These are phyloP conservation scores for Oehlia diaphana DNA, from an alignment of 192 early-diverging fungal species.

Conservation along the genomic window DNA sequence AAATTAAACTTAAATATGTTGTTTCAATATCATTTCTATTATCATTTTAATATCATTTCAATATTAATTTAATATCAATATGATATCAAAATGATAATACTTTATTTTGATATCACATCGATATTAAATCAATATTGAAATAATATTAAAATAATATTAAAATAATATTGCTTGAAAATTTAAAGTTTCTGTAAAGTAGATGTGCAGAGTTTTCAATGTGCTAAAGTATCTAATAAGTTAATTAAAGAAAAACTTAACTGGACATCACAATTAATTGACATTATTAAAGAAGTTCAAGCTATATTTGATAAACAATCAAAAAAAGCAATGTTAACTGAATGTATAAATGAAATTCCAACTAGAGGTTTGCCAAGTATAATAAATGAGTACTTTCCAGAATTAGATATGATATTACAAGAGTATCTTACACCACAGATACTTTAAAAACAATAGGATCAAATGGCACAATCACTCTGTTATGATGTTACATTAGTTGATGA, in stretches of 20 bases:
- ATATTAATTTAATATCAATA: no score
- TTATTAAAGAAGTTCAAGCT: background rate
- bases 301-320: background rate
- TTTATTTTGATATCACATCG: no score
- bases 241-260: background rate
- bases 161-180: no score
- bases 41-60: no score
- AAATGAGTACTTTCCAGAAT: background rate
- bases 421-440: background rate
- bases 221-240: background rate
- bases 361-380: background rate
- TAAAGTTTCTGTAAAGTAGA: no score
- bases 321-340: background rate
- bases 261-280: background rate
- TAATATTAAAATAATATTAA: no score
- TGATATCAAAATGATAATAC: no score
- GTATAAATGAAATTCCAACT: background rate
- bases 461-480: background rate
- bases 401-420: background rate
- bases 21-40: no score
- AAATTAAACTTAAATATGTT: no score
- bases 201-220: background rate
- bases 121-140: no score
- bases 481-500: background rate
- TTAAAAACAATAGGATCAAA: background rate